phyloP scores from a whole-genome alignment of 139 green algal genomes.

The Pycnococcus provasolii region DNA sequence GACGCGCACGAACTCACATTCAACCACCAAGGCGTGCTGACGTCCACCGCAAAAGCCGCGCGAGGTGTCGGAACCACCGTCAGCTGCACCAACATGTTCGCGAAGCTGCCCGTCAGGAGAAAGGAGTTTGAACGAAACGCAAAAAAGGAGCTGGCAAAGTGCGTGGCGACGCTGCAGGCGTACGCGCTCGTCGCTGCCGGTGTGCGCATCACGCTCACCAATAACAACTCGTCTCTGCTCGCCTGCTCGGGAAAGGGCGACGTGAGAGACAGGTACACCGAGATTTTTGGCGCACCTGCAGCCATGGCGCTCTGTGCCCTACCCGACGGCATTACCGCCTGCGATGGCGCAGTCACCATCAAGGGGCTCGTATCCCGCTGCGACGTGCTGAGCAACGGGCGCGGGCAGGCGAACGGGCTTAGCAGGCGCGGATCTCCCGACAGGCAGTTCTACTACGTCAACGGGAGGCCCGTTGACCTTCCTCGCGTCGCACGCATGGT shows the following conservation, averaged over 20 bases:
- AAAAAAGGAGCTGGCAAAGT: constrained; percentile 68
- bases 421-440: constrained; percentile 23
- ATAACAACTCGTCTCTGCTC: too few relatives aligned
- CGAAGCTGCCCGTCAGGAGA: constrained; percentile 68
- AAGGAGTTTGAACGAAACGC: constrained; percentile 67
- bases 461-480: constrained; percentile 83
- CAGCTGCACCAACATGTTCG: constrained; percentile 69
- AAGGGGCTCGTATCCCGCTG: too few relatives aligned
- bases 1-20: constrained; percentile 47
- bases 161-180: constrained; percentile 54
- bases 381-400: too few relatives aligned
- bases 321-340: too few relatives aligned
- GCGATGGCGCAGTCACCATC: too few relatives aligned
- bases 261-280: too few relatives aligned
- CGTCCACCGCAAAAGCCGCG: constrained; percentile 30
- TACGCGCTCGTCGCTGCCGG: constrained; percentile 30
- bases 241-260: too few relatives aligned
- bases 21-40: constrained; percentile 42
- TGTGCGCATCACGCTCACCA: constrained; percentile 25
- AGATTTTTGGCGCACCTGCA: too few relatives aligned
- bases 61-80: constrained; percentile 80
- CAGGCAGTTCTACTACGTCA: constrained; percentile 87
- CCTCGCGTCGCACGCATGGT: constrained; percentile 46
- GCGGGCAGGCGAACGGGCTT: too few relatives aligned
- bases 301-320: too few relatives aligned